Base-by-base conservation (phyloP, 2,329 filamentous ascomycete genomes). In the Colletotrichum liaoningense region DNA sequence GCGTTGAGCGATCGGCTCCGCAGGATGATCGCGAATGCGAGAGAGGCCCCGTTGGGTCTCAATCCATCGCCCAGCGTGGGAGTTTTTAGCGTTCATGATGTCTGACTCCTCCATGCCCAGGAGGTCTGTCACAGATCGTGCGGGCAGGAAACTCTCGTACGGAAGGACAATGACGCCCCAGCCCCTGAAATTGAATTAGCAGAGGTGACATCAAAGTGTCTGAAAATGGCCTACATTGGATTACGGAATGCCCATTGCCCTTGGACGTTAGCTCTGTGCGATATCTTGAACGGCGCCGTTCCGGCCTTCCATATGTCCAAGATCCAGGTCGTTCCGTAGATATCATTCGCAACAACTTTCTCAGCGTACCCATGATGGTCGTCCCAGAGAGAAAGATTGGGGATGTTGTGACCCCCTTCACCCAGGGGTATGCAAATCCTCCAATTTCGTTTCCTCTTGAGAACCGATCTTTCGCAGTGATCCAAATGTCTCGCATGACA, bases 161-260 rank as follows among this genome's bases (percentile, higher is more conserved):
- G 84, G 83, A 7, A 90, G 76, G 7, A 86, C 82, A 54, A 88
- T 78, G 11, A 89, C 82, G 7, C 87, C 87, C 88, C 88, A 90
- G 1, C 86, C 87, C 64, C 81, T 82, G 75, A 26, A 64, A 58
- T 57, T 26, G 12, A 14, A 28, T 74, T 52, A 72, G 68, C 12
- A 56, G 62, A 12, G 52, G 8, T 8, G 16, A 16, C 1, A 14
- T 24, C 19, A 7, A n/a, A 19, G 6, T 9, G 7, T 14, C 33
- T 2, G 8, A 7, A 22, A 14, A 12, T n/a, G 16, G 57, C 70
- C 57, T 54, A 71, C 70, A 59, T 71, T 8, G 66, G 60, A 11
- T 55, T 1, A 77, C 77, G 16, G 46, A 65, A 35, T 62, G 68
- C 11, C 79, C 79, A 46, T 12, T 66, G 70, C 5, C 46, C 33